A percentile compares a stretch with the other conserved stretches of the same genome.
Conservation (phyloP, 108 stramenopile genomes). For the Aurantiochytrium sp. region DNA sequence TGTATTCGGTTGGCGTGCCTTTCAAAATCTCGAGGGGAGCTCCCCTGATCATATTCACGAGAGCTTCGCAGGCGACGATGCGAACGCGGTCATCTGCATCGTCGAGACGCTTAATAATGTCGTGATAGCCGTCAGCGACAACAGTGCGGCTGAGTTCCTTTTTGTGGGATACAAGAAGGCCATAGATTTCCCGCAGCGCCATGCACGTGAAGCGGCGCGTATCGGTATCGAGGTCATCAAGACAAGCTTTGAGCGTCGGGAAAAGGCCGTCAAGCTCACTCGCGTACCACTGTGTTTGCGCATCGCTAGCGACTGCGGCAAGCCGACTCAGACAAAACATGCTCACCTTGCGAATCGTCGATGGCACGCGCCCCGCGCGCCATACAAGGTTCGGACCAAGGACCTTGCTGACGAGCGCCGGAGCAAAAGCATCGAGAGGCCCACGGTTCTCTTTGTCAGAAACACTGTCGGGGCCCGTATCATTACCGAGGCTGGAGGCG, state of each 20-base stretch:
- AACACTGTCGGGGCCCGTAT: not conserved
- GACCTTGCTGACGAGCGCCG: not conserved
- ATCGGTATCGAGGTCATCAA: not conserved
- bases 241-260: not conserved
- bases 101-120: slow-evolving; percentile 2
- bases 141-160: not conserved
- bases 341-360: slow-evolving; percentile 12
- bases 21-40: not conserved
- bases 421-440: not conserved
- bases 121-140: not conserved
- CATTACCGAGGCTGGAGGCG: not conserved
- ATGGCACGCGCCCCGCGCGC: not conserved
- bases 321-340: not conserved
- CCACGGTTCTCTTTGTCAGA: not conserved
- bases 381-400: not conserved
- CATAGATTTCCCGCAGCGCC: not conserved
- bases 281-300: not conserved
- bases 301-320: not conserved
- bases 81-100: slow-evolving; percentile 15
- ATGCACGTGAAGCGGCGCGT: not conserved
- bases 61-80: not conserved
- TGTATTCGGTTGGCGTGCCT: not conserved
- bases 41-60: not conserved
- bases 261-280: not conserved
- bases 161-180: not conserved